Conservation (phyloP, 352 stramenopile genomes). For the Globisporangium canariense region DNA sequence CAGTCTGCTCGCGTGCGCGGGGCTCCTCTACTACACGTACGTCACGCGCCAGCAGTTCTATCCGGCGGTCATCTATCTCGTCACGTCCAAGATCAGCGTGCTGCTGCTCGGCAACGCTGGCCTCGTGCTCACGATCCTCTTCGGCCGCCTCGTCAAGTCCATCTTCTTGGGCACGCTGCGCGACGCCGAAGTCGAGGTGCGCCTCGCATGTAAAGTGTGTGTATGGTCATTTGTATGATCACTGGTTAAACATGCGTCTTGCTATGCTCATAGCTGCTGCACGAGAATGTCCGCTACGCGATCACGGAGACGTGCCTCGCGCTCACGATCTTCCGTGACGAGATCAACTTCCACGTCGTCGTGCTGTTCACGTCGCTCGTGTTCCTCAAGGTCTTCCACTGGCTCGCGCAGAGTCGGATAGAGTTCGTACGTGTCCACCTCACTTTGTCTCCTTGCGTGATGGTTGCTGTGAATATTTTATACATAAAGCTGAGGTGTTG, state of each 20-base stretch:
- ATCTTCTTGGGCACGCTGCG: slow-evolving; percentile 85
- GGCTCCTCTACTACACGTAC: slow-evolving; percentile 92
- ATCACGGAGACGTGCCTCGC: slow-evolving; percentile 98
- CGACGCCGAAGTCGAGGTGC: slow-evolving; percentile 82
- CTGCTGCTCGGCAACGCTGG: slow-evolving; percentile 94
- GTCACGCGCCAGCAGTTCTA: slow-evolving; percentile 97
- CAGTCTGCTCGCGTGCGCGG: slow-evolving; percentile 79
- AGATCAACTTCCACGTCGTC: slow-evolving; percentile 95
- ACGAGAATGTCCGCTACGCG: slow-evolving; percentile 96
- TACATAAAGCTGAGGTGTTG: not conserved
- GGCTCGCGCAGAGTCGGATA: slow-evolving; percentile 88
- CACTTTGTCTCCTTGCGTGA: slow-evolving; percentile 7
- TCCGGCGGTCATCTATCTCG: slow-evolving; percentile 94
- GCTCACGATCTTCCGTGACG: slow-evolving; percentile 98
- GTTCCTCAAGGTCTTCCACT: slow-evolving; percentile 95
- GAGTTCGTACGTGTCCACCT: slow-evolving; percentile 61
- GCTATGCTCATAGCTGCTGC: slow-evolving; percentile 69
- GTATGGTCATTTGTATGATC: not conserved
- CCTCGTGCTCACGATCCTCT: slow-evolving; percentile 86
- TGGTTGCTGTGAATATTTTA: not conserved
- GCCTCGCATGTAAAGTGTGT: not conserved
- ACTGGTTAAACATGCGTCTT: not conserved
- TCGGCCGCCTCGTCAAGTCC: slow-evolving; percentile 70
- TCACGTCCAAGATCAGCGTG: slow-evolving; percentile 96
- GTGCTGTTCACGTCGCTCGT: slow-evolving; percentile 95